Evolutionary conservation across 2,329 filamentous ascomycete species (phyloP).

Genomic region (Bimuria novae-zelandiae): DNA sequence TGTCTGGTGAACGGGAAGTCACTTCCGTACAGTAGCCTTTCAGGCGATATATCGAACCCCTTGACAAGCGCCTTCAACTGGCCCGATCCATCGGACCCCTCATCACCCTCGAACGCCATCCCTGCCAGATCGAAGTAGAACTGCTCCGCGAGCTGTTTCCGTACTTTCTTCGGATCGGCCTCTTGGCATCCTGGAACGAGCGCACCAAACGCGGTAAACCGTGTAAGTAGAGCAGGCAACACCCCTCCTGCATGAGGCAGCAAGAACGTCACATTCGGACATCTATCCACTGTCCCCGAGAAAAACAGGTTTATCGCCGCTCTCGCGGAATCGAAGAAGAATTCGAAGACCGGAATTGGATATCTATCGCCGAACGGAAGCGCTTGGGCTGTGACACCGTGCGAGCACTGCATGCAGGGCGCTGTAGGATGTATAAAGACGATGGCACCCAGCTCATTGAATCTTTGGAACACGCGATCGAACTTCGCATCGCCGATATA

Average conservation of each 20-base stretch:
- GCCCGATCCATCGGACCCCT: constrained; percentile 39
- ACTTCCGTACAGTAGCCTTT: constrained; percentile 57
- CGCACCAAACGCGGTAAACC: constrained; percentile 48
- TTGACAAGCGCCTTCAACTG: constrained; percentile 56
- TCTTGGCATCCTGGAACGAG: constrained; percentile 44
- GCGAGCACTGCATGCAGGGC: constrained; percentile 45
- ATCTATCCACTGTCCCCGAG: constrained; percentile 52
- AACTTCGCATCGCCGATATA: constrained; percentile 57
- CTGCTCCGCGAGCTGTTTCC: constrained; percentile 42
- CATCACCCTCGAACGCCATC: constrained; percentile 49
- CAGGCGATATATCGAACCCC: constrained; percentile 42
- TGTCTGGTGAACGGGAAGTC: constrained; percentile 58
- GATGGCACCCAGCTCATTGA: constrained; percentile 53
- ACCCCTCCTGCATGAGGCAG: constrained; percentile 56
- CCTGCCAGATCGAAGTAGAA: constrained; percentile 61
- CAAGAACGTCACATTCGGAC: constrained; percentile 54
- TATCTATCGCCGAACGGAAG: constrained; percentile 45
- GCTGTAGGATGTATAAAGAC: constrained; percentile 62
- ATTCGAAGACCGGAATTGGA: constrained; percentile 55
- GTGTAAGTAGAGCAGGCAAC: constrained; percentile 51
- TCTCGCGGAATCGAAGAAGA: constrained; percentile 59
- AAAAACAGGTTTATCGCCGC: constrained; percentile 56
- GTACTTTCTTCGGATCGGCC: constrained; percentile 32
- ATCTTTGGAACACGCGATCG: constrained; percentile 53
- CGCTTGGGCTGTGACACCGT: constrained; percentile 28